Evolutionary conservation across 1,139 yeast species (phyloP).

Genomic region (Spencermartinsiella ligniputridi): DNA sequence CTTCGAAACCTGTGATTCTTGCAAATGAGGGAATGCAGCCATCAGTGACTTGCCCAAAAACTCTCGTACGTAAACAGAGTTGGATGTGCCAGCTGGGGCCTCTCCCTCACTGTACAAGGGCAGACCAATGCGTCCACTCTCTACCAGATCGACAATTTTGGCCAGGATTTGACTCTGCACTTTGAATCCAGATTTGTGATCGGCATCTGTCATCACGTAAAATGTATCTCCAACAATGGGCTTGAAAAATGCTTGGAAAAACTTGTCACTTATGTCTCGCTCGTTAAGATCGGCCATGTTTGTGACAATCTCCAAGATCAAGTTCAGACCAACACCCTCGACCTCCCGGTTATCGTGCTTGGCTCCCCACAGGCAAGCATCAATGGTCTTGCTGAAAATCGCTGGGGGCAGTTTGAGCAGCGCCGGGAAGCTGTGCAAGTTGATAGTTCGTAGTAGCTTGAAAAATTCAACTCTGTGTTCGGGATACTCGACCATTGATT

Average conservation of each 20-base stretch:
- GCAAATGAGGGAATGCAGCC: slow-evolving; percentile 87
- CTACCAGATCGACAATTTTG: slow-evolving; percentile 78
- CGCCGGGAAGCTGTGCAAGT: slow-evolving; percentile 80
- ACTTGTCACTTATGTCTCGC: slow-evolving; percentile 67
- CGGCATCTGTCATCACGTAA: slow-evolving; percentile 91
- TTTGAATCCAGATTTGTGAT: slow-evolving; percentile 94
- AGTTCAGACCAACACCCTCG: slow-evolving; percentile 80
- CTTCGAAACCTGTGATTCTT: slow-evolving; percentile 71
- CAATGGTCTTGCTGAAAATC: slow-evolving; percentile 85
- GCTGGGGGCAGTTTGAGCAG: slow-evolving; percentile 84
- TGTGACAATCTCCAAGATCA: slow-evolving; percentile 74
- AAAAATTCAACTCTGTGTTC: slow-evolving; percentile 97
- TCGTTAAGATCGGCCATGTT: slow-evolving; percentile 79
- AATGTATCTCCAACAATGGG: slow-evolving; percentile 88
- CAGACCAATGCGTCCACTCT: slow-evolving; percentile 63
- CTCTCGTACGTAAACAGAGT: slow-evolving; percentile 72
- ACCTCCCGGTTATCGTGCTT: slow-evolving; percentile 96
- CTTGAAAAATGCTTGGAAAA: slow-evolving; percentile 84
- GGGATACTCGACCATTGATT: slow-evolving; percentile 93
- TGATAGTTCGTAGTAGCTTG: slow-evolving; percentile 80
- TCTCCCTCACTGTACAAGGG: slow-evolving; percentile 66
- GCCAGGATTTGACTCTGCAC: slow-evolving; percentile 83
- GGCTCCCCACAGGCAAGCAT: slow-evolving; percentile 96
- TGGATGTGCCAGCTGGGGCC: slow-evolving; percentile 81
- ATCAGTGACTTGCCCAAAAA: slow-evolving; percentile 77